Percentiles rank a stretch among this genome's conserved stretches.
Evolutionary conservation across 371 early-diverging fungal genomes (phyloP).

Genomic region (Mortierella sp.): DNA sequence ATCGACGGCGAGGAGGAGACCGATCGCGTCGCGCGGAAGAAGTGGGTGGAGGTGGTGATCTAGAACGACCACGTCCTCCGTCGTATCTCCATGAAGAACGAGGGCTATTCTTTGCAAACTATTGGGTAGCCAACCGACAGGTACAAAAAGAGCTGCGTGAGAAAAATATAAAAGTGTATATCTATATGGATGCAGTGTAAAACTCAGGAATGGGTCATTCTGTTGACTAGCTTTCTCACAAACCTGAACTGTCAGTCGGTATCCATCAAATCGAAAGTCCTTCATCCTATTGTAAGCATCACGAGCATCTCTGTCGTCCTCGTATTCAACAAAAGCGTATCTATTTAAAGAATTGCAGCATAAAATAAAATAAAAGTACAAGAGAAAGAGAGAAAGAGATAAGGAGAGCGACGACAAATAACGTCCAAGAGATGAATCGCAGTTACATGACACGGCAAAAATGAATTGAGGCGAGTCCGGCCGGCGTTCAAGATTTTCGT

Average conservation of each 20-base stretch:
- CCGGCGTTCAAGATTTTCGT: too few relatives aligned
- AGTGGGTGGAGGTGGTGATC: slow-evolving; percentile 23
- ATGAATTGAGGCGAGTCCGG: too few relatives aligned
- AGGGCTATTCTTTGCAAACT: slow-evolving; percentile 80
- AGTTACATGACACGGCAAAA: too few relatives aligned
- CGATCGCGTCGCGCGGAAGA: not conserved
- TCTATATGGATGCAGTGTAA: too few relatives aligned
- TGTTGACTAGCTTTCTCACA: not conserved
- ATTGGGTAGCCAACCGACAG: not conserved
- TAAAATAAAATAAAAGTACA: too few relatives aligned
- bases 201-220: too few relatives aligned
- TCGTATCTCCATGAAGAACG: slow-evolving; percentile 73
- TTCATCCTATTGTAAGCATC: slow-evolving; percentile 93
- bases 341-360: slow-evolving; percentile 4
- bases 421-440: too few relatives aligned
- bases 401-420: too few relatives aligned
- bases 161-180: not conserved
- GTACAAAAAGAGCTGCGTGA: not conserved
- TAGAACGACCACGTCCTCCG: slow-evolving; percentile 18
- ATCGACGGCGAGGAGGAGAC: slow-evolving; percentile 39
- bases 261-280: slow-evolving; percentile 83
- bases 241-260: slow-evolving; percentile 82
- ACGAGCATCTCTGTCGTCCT: slow-evolving; percentile 87
- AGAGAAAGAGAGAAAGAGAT: too few relatives aligned
- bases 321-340: slow-evolving; percentile 87